phyloP scores from a whole-genome alignment of 1,284 basidiomycete species.

The Cerrena zonata region DNA sequence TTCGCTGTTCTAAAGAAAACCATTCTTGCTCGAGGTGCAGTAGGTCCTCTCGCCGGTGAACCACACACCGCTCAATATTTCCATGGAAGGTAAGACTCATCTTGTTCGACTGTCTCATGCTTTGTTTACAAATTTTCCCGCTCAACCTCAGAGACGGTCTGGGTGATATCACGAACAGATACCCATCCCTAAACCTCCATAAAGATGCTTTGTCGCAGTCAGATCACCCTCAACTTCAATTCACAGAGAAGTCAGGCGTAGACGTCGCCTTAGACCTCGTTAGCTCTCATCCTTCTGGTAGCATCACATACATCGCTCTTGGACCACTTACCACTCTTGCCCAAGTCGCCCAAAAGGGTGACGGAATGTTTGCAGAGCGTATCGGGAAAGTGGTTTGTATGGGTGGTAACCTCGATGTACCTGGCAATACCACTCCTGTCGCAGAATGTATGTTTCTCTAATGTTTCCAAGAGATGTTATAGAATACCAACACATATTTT shows the following conservation, averaged over 20 bases:
- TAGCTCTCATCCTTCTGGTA: constrained; percentile 48
- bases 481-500: constrained; percentile 1
- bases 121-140: background rate
- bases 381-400: constrained; percentile 79
- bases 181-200: constrained; percentile 65
- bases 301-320: constrained; percentile 78
- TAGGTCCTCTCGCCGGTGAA: constrained; percentile 73
- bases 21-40: constrained; percentile 62
- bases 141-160: constrained; percentile 66
- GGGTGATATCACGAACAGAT: constrained; percentile 62
- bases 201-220: constrained; percentile 20
- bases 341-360: constrained; percentile 55
- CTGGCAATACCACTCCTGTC: constrained; percentile 80
- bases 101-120: background rate
- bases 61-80: constrained; percentile 84
- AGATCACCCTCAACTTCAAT: constrained; percentile 44
- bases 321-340: constrained; percentile 90
- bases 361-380: constrained; percentile 48
- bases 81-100: constrained; percentile 50
- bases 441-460: constrained; percentile 61
- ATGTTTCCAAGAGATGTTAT: background rate
- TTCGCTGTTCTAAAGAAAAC: constrained; percentile 46
- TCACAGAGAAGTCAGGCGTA: constrained; percentile 46
- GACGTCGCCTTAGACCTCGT: constrained; percentile 71
- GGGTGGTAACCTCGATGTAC: constrained; percentile 94